Conservation (phyloP, 2,329 filamentous ascomycete species). For the Colletotrichum ledebouriae region DNA sequence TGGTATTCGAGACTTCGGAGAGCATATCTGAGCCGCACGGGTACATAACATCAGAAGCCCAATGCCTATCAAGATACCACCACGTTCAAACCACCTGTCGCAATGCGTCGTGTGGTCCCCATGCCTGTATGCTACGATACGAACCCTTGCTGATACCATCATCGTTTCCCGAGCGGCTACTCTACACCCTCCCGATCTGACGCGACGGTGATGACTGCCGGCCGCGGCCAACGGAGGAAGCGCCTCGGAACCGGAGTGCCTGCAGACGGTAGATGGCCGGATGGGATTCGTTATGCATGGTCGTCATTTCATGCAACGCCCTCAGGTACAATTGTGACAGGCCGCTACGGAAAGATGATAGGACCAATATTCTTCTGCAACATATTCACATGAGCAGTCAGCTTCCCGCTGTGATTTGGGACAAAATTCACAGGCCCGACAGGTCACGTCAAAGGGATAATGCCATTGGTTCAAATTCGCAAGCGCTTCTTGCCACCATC, state of each 20-base stretch:
- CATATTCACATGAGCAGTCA: slow-evolving; percentile 4
- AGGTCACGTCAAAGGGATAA: neutral
- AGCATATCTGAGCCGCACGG: neutral
- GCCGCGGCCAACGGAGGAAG: slow-evolving; percentile 6
- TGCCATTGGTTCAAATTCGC: slow-evolving; percentile 13
- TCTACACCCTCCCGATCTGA: slow-evolving; percentile 8
- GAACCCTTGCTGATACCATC: neutral
- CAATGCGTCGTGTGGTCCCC: neutral
- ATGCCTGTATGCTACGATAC: neutral
- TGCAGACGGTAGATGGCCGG: slow-evolving; percentile 23
- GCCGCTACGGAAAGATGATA: neutral
- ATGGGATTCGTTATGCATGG: slow-evolving; percentile 31
- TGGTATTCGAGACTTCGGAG: neutral
- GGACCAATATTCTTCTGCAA: neutral
- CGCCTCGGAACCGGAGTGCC: slow-evolving; percentile 14
- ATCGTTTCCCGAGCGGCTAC: neutral
- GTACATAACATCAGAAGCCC: slow-evolving; percentile 1
- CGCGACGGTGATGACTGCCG: slow-evolving; percentile 20
- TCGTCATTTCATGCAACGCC: slow-evolving; percentile 15
- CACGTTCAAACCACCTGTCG: neutral
- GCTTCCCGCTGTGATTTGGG: slow-evolving; percentile 32
- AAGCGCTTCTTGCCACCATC: slow-evolving; percentile 31
- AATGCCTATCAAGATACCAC: neutral
- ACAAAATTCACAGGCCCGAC: neutral
- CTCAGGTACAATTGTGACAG: slow-evolving; percentile 13